Base-by-base conservation (phyloP, 1,284 basidiomycete genomes). In the Wallemia mellicola region DNA sequence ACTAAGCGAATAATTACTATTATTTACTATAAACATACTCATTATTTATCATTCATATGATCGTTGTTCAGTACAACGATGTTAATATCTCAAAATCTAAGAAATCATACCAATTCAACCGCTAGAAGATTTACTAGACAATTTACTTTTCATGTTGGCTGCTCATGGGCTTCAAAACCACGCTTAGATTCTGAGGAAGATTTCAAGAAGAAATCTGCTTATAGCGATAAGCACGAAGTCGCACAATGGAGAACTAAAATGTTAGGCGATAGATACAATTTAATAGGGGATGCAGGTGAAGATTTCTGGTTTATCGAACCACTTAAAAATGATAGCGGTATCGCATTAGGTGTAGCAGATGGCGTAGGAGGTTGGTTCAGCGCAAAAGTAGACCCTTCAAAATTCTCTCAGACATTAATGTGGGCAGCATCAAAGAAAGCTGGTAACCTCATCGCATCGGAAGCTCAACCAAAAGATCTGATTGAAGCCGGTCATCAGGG, bases 301-400 rank as follows among this genome's bases (percentile, higher is more conserved):
- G 55, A 57, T n/a, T 57, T 57, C 27, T 57, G 55, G 55, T 28
- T 57, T 25, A 28, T 57, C 17, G 55, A 57, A 25, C 9, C 11
- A 24, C 25, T 26, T 17, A 57, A 57, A 25, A 25, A 25, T 26
- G 55, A 26, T 11, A 27, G 15, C 11, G 55, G 55, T 15, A 28
- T 57, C 24, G 55, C 55, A 28, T 59, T 76, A 19, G 72, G 71
- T 2, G 68, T 73, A 0, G 72, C 74, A 0, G 76, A 77, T 63
- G 76, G 76, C 22, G 76, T 77, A 1, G 76, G 75, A 26, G 75
- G 75, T 24, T 77, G 76, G 76, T 70, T 72, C 2, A 72, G 71
- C 38, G 66, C 70, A 15, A 71, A 71, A 14, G 68, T 73, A 60
- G 75, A 77, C 63, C 75, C 75, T 1, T 70, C 73, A 0, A 68